A percentile compares a stretch with the other conserved stretches of the same genome.
Evolutionary conservation across 1,284 basidiomycete species (phyloP).

Genomic region (Grifola frondosa): DNA sequence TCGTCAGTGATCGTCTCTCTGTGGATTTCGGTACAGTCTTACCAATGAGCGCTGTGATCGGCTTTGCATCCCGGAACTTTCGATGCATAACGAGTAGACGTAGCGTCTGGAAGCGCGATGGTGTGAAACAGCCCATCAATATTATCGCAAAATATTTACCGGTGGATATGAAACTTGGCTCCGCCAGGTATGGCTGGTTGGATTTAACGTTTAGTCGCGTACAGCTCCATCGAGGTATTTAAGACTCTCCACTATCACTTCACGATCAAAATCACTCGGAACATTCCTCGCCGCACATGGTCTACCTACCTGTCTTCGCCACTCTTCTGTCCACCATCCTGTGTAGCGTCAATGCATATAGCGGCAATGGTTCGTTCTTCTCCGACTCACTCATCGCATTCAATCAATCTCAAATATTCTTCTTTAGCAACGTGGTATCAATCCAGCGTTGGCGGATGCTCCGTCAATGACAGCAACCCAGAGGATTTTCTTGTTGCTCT

Average conservation of each 20-base stretch:
- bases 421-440: conserved; percentile 4
- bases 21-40: no score
- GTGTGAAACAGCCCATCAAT: no score
- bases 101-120: no score
- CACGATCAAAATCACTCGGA: neutral
- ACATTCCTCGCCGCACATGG: neutral
- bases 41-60: no score
- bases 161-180: no score
- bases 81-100: no score
- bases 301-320: neutral
- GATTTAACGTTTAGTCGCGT: no score
- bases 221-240: neutral
- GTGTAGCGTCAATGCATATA: neutral
- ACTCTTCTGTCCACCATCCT: neutral
- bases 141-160: no score
- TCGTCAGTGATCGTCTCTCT: no score
- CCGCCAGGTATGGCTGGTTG: no score
- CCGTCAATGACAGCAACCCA: conserved; percentile 7
- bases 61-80: no score
- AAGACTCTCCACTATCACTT: neutral
- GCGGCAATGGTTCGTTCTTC: conserved; percentile 1
- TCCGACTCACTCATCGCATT: neutral
- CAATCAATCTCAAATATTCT: neutral
- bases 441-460: conserved; percentile 6
- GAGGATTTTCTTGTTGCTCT: conserved; percentile 10